Percentiles rank a stretch among this genome's conserved stretches.
Conservation (phyloP, 768 basidiomycete species). For the Pulveroboletus ravenelii region DNA sequence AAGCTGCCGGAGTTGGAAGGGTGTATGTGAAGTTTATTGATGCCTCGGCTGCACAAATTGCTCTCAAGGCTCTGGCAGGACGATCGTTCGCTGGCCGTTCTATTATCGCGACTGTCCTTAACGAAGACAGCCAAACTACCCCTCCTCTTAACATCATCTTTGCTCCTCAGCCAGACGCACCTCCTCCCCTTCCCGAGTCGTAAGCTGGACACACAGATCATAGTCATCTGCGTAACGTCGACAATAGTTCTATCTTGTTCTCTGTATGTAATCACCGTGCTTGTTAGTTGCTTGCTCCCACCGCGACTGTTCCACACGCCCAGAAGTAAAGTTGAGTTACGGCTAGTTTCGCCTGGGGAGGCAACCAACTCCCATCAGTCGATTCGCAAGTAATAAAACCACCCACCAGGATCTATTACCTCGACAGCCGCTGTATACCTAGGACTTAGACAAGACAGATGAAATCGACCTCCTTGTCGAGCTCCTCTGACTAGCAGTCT, state of each 20-base stretch:
- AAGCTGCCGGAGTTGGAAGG: constrained; percentile 88
- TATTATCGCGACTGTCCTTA: constrained; percentile 80
- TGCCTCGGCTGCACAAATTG: constrained; percentile 56
- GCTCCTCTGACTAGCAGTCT: too few relatives aligned
- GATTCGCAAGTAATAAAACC: background rate
- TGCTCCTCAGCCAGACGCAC: constrained; percentile 77
- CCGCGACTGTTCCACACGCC: too few relatives aligned
- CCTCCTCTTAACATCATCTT: constrained; percentile 80
- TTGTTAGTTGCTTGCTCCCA: constrained; percentile 6
- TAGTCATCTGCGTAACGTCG: constrained; percentile 8
- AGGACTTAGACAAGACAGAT: too few relatives aligned
- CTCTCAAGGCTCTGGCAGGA: constrained; percentile 85
- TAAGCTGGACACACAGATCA: constrained; percentile 7
- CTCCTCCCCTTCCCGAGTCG: constrained; percentile 63
- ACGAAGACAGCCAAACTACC: constrained; percentile 80
- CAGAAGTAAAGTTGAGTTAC: background rate
- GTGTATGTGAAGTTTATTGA: constrained; percentile 89
- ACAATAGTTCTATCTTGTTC: constrained; percentile 15
- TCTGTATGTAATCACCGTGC: constrained; percentile 20
- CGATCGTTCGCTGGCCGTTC: constrained; percentile 82
- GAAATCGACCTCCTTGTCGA: too few relatives aligned
- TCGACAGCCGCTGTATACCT: too few relatives aligned
- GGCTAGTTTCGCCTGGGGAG: too few relatives aligned
- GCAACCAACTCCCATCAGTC: too few relatives aligned
- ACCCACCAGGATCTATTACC: too few relatives aligned